Evolutionary conservation across 208 protist genomes (phyloP), one percentile per base, ranked within the genome.

Genomic region (Blechomonas ayalai): DNA sequence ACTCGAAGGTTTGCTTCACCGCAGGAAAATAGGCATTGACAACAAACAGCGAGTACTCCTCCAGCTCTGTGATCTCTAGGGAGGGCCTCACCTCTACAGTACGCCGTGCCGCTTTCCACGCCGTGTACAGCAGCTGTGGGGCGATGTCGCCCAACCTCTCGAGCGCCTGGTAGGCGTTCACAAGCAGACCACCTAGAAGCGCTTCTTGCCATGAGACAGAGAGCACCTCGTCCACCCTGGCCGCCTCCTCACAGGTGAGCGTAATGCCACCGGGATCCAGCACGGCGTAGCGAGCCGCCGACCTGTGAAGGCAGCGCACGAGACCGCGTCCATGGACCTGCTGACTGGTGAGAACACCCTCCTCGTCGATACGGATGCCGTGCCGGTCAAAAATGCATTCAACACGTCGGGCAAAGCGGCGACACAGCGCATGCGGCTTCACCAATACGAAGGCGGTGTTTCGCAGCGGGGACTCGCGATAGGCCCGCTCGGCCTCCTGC

Each of bases 391-490:
- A 49, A 7, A 62, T 35, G 16, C 8, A 26, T 34, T 82, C 62
- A 12, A 82, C 53, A 8, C 68, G 52, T 18, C 39, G 38, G 9
- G 57, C 37, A 36, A 80, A 72, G 10, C 37, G 51, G n/a, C 60
- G 49, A 41, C 63, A 74, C 6, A 76, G 39, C 1, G 78, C 73
- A 37, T 76, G 69, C n/a, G 61, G 69, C 69, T 86, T 86, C 4
- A 86, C 50, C 24, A 86, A 47, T 26, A 82, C 48, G 61, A 86
- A 73, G 10, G 77, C 77, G 12, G 52, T 58, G 50, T 86, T 82
- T 7, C 70, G 63, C 4, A 46, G 43, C 9, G 47, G 36, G 28
- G 46, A 32, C 16, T 28, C 10, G 20, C 49, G 42, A 39, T 67
- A 49, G 10, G 34, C 22, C 10, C 31, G 24, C 27, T 70, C 60